Evolutionary conservation across 2,329 filamentous ascomycete species (phyloP).

Genomic region (Nigrospora sphaerica): DNA sequence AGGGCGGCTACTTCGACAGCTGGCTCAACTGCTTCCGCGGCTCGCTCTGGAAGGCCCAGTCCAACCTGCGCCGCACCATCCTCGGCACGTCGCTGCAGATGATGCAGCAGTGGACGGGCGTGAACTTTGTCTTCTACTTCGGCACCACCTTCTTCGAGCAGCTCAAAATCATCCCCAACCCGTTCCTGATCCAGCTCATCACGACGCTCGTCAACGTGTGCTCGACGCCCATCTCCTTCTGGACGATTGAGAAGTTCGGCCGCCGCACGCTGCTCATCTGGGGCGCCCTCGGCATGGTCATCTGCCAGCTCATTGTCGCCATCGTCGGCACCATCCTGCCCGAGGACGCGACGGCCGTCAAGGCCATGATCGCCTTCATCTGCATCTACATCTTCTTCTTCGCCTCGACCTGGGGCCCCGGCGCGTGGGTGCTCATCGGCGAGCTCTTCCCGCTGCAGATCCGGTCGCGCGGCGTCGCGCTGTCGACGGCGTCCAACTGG

Average conservation of each 20-base stretch:
- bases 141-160: constrained; percentile 65
- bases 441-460: constrained; percentile 73
- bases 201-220: constrained; percentile 70
- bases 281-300: constrained; percentile 63
- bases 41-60: constrained; percentile 53
- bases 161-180: constrained; percentile 56
- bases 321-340: constrained; percentile 40
- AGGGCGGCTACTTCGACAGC: constrained; percentile 55
- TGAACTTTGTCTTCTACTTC: constrained; percentile 72
- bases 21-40: constrained; percentile 67
- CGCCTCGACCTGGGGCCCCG: constrained; percentile 68
- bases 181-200: constrained; percentile 66
- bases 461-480: constrained; percentile 62
- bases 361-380: constrained; percentile 65
- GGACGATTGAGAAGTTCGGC: constrained; percentile 61
- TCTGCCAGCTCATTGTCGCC: constrained; percentile 64
- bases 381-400: constrained; percentile 79
- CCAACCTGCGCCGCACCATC: constrained; percentile 59
- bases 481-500: constrained; percentile 70
- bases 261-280: constrained; percentile 62
- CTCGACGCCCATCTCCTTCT: constrained; percentile 68
- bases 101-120: constrained; percentile 37
- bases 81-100: constrained; percentile 25
- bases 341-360: constrained; percentile 25
- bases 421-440: constrained; percentile 61